Evolutionary conservation across 108 stramenopile genomes (phyloP), one percentile per base, ranked within the genome.

Genomic region (Skeletonema grethae): DNA sequence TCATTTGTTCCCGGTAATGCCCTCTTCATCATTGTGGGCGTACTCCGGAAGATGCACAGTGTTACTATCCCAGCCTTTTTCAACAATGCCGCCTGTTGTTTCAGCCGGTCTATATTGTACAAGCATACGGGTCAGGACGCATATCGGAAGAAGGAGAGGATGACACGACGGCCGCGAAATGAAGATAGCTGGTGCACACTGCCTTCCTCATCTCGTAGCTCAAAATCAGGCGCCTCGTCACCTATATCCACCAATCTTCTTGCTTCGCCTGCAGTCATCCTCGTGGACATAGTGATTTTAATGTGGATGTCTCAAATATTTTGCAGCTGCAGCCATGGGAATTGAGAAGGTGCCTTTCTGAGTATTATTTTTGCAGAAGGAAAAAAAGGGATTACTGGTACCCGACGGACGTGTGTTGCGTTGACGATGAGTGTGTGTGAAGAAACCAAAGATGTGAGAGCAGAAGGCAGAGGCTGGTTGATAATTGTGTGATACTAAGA

Each of bases 21-120:
- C 13, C 18, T 48, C 18, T 20, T 4, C 18, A 48, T 2, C 46
- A 48, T 48, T 4, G 46, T 7, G 4, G 46, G 46, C n/a, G 30
- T 31, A 20, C 35, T 36, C 6, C 36, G 30, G 29, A 36, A 60
- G n/a, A 60, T 34, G 25, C 59, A 36, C 59, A 60, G 9, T 4
- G 59, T 60, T 3, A 60, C 59, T 16, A 60, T 34, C 6, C 13
- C 63, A 13, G 65, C 65, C 65, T 25, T 36, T 43, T 66, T 2
- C 25, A 66, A 48, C 20, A 65, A 29, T n/a, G 22, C 65, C n/a
- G 65, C 24, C 43, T 66, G 65, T 28, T 65, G 41, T 32, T 46
- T 41, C 63, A 65, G 24, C 43, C 63, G 29, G 12, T 65, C 65
- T 20, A 66, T 22, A 48, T 48, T 66, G 46, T 66, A 66, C 4